Evolutionary conservation across 164 flowering plant species (phyloP).

Genomic region (Liriodendron chinense): DNA sequence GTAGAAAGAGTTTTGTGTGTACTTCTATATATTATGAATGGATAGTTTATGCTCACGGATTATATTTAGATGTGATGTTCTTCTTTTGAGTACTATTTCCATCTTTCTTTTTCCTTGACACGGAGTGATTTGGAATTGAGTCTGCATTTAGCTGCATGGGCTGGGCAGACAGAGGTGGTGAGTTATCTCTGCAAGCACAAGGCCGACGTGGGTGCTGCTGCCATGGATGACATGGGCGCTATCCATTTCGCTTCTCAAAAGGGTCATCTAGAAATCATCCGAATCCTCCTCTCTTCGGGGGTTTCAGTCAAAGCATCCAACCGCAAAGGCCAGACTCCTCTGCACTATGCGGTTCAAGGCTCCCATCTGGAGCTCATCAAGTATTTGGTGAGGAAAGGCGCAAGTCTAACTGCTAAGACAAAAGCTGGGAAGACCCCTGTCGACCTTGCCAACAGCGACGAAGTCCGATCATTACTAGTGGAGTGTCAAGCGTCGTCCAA

Average conservation of each 20-base stretch:
- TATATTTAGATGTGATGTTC: too few species aligned
- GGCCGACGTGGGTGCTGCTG: conserved; percentile 94
- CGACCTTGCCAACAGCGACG: conserved; percentile 66
- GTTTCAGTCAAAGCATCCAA: conserved; percentile 66
- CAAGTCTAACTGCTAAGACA: conserved; percentile 49
- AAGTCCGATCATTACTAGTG: conserved; percentile 43
- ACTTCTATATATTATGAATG: too few species aligned
- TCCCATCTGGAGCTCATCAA: conserved; percentile 69
- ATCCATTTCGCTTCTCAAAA: conserved; percentile 95
- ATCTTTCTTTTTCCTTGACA: conserved; percentile 38
- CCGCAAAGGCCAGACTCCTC: conserved; percentile 86
- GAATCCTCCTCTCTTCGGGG: conserved; percentile 58
- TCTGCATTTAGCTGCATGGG: conserved; percentile 95
- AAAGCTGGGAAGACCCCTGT: conserved; percentile 81
- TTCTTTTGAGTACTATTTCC: not conserved
- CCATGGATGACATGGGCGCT: conserved; percentile 97
- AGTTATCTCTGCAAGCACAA: conserved; percentile 73
- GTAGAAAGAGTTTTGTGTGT: too few species aligned
- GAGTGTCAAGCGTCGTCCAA: conserved; percentile 33
- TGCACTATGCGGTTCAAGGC: conserved; percentile 92
- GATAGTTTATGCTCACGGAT: too few species aligned
- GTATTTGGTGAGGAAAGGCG: conserved; percentile 76
- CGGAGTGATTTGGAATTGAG: conserved; percentile 29
- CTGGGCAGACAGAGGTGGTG: conserved; percentile 78
- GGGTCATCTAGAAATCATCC: conserved; percentile 81